These are phyloP conservation scores for Aspergillus floridensis DNA, from an alignment of 2,329 filamentous ascomycete species.

Conservation along the genomic window DNA sequence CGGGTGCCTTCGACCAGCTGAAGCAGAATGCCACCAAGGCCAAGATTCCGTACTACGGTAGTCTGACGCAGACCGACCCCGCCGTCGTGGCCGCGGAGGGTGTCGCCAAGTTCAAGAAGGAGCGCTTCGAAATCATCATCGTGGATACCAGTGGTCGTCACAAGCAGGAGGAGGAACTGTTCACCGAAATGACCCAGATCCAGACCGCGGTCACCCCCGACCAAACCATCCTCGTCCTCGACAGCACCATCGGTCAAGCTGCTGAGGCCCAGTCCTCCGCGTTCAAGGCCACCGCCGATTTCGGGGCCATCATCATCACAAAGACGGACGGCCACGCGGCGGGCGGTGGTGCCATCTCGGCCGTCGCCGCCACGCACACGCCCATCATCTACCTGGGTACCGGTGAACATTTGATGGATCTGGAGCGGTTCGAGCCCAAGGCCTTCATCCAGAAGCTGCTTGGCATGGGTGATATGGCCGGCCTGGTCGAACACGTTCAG, in stretches of 20 bases:
- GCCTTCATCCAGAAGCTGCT: slow-evolving; percentile 91
- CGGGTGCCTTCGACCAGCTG: slow-evolving; percentile 95
- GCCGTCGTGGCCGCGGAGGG: slow-evolving; percentile 91
- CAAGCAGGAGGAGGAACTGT: slow-evolving; percentile 89
- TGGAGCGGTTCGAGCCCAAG: slow-evolving; percentile 88
- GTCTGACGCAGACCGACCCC: slow-evolving; percentile 92
- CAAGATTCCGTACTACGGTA: slow-evolving; percentile 98
- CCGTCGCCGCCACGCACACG: slow-evolving; percentile 91
- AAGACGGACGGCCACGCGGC: slow-evolving; percentile 96
- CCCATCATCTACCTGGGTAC: slow-evolving; percentile 98
- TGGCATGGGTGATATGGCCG: slow-evolving; percentile 96
- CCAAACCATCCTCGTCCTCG: slow-evolving; percentile 97
- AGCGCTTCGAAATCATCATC: slow-evolving; percentile 96
- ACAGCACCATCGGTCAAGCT: slow-evolving; percentile 93
- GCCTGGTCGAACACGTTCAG: slow-evolving; percentile 94
- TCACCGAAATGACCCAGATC: slow-evolving; percentile 97
- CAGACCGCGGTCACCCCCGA: slow-evolving; percentile 86
- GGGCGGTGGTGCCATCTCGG: slow-evolving; percentile 95
- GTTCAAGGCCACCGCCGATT: slow-evolving; percentile 96
- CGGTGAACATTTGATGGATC: slow-evolving; percentile 92
- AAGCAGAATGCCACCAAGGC: slow-evolving; percentile 99
- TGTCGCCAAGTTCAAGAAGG: slow-evolving; percentile 98
- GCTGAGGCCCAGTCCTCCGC: slow-evolving; percentile 92
- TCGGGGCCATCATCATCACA: slow-evolving; percentile 97
- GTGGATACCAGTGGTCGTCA: slow-evolving; percentile 96